Base-by-base conservation (phyloP, 441 rosid species). In the Melastoma candidum region DNA sequence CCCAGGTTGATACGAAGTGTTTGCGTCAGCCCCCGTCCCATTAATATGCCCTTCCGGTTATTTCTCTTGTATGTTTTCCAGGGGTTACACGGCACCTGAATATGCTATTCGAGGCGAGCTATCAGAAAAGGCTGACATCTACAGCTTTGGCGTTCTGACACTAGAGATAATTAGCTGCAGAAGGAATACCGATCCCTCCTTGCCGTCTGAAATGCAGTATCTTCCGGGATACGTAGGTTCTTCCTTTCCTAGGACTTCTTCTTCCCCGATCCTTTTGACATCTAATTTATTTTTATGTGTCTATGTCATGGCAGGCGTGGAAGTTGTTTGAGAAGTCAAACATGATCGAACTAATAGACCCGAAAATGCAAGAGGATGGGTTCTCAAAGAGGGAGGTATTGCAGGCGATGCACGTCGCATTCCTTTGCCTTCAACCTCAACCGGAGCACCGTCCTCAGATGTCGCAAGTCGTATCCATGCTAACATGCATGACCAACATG, bases 81-180 rank as follows among this genome's bases (percentile, higher is more conserved):
- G 84, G 55, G 85, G 87, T 4, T 81, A 79, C 41, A 77, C 87
- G 14, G 85, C 87, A 26, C 87, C 92, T 0, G 82, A 84, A 59
- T 84, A 81, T 47, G 87, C 85, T 13, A 78, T 75, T 26, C 71
- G 77, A 57, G 87, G 87, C 57, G 81, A 81, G 54, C 63, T 84
- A 58, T 77, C 87, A 0, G 93, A 81, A 60, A 81, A 81, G 59
- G 84, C 84, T 29, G 92, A 84, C 60, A 84, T 77, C n/a, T 84
- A 81, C 50, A 79, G 84, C 60, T 84, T 75, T 11, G 92, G 92
- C 56, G 92, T 79, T 44, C 75, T 81, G 11, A 58, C 75, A 58
- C 80, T 81, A 0, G 92, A 81, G 74, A 84, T 81, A 39, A 72
- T 74, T 39, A 77, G 83, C 69, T 62, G 80, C 71, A 63, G 82